Conservation (phyloP, 2,329 filamentous ascomycete genomes). For the Colletotrichum higginsianum region DNA sequence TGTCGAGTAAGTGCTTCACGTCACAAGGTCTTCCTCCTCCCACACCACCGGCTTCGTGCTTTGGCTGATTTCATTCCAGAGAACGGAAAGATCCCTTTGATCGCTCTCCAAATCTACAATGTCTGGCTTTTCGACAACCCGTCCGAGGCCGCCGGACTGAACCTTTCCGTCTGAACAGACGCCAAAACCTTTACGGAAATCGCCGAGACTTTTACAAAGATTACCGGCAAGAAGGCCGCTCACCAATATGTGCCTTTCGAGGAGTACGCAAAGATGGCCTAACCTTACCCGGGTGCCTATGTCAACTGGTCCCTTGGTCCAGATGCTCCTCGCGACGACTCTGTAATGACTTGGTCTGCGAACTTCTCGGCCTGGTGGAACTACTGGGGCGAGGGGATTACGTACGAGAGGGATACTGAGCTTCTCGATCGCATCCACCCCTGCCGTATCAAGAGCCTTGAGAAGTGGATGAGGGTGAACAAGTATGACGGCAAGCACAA, state of each 20-base stretch:
- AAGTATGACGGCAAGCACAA: not conserved
- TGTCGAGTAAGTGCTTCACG: not conserved
- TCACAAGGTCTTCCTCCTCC: too few species aligned
- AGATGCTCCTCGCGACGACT: slow-evolving; percentile 40
- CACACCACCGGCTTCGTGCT: not conserved
- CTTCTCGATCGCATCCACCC: slow-evolving; percentile 68
- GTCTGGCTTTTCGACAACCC: slow-evolving; percentile 48
- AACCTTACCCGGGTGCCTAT: slow-evolving; percentile 39
- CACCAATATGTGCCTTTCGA: not conserved
- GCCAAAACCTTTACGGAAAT: slow-evolving; percentile 43
- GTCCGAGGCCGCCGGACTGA: slow-evolving; percentile 43
- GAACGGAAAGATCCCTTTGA: slow-evolving; percentile 40
- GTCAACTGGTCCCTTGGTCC: slow-evolving; percentile 38
- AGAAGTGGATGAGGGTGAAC: slow-evolving; percentile 57
- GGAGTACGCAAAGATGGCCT: slow-evolving; percentile 18
- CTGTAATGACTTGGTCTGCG: slow-evolving; percentile 33
- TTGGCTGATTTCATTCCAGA: not conserved
- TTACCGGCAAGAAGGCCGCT: slow-evolving; percentile 24
- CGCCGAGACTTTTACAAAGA: slow-evolving; percentile 25
- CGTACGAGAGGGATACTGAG: slow-evolving; percentile 57
- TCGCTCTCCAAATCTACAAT: slow-evolving; percentile 46
- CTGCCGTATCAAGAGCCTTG: slow-evolving; percentile 59
- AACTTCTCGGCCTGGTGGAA: not conserved
- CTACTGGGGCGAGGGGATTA: not conserved
- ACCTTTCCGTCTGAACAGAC: slow-evolving; percentile 46